Evolutionary conservation across 192 early-diverging fungal species (phyloP), one percentile per base, ranked within the genome.

Genomic region (Gryganskiella cystojenkinii): DNA sequence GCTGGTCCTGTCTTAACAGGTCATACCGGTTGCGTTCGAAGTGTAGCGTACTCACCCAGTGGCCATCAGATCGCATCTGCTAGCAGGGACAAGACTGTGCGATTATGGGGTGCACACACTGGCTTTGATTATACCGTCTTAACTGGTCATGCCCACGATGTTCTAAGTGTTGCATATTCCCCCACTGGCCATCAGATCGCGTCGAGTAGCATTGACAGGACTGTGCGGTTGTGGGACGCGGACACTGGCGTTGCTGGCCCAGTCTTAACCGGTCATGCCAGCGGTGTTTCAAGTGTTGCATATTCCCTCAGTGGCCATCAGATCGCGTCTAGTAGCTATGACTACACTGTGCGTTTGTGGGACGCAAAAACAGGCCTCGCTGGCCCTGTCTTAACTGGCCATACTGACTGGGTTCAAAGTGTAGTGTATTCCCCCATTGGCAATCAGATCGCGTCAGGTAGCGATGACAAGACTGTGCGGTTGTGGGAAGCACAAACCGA

Each of bases 191-290:
- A 28, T 8, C 3, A n/a, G 54, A 17, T 56, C 5, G 54, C 54
- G n/a, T 56, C 54, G 14, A 33, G 54, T 15, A 35, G 54, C n/a
- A n/a, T 11, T 19, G 54, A 56, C 54, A 56, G 2, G 10, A 35
- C 54, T 17, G 54, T 56, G 28, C 54, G 54, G n/a, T 31, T 56
- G 28, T 56, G 54, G 54, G 17, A 35, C 19, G n/a, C 33, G 19
- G 33, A 19, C 14, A 35, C 17, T 19, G 54, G 33, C 2, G n/a
- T 20, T 15, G 3, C 2, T 30, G 8, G 3, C 2, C 7, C 3
- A 3, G 3, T 5, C 28, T 3, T 56, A 35, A 3, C n/a, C 10
- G 33, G 54, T 19, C 54, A 33, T n/a, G 11, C 34, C 7, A 19
- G 33, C 0, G 33, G 27, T 33, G 33, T 34, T 37, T 33, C 54